Conservation (phyloP, 805 yeast species). For the Candida sanyiensis region DNA sequence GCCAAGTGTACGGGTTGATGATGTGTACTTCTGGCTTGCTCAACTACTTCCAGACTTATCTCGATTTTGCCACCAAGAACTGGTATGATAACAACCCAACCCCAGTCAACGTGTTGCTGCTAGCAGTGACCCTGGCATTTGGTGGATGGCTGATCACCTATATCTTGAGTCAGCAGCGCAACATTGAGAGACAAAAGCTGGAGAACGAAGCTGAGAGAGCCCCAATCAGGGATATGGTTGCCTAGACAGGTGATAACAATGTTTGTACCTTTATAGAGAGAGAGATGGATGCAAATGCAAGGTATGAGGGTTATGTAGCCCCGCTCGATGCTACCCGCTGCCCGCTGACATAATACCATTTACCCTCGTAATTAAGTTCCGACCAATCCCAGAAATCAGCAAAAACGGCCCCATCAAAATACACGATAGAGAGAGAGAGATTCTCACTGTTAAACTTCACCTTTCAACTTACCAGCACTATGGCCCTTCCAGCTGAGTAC, state of each 20-base stretch:
- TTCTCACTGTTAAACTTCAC: no score
- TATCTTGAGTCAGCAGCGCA: conserved; percentile 32
- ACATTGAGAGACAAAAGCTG: conserved; percentile 43
- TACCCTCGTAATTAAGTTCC: not conserved
- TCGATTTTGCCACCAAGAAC: conserved; percentile 69
- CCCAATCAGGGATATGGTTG: conserved; percentile 34
- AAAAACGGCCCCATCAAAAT: not conserved
- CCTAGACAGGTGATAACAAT: not conserved
- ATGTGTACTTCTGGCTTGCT: conserved; percentile 79
- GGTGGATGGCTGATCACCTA: conserved; percentile 26
- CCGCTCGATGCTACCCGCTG: no score
- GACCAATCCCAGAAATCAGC: not conserved
- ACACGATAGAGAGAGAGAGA: not conserved
- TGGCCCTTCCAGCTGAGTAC: conserved; percentile 34
- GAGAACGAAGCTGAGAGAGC: conserved; percentile 64
- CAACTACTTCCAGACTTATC: conserved; percentile 61
- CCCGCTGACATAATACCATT: no score
- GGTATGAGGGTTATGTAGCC: no score
- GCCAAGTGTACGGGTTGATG: conserved; percentile 83
- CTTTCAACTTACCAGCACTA: conserved; percentile 5
- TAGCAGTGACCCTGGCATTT: conserved; percentile 44
- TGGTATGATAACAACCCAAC: conserved; percentile 67
- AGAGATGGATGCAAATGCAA: no score
- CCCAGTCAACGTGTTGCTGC: conserved; percentile 62
- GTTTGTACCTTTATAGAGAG: not conserved